Base-by-base conservation (phyloP, 441 rosid species). In the Gossypium lobatum region DNA sequence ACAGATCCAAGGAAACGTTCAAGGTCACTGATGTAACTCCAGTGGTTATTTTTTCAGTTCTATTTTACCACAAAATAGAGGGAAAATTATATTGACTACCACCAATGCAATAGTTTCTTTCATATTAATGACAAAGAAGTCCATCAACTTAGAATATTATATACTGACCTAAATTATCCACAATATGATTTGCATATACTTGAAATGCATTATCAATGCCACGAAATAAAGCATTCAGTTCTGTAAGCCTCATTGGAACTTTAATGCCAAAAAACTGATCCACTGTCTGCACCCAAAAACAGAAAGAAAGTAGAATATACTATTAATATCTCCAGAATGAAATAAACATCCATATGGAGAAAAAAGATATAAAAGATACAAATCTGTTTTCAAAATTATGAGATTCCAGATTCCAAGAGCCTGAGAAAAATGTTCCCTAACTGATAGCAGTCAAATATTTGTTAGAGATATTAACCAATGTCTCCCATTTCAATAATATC, bases 131-230 rank as follows among this genome's bases (percentile, higher is more conserved):
- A 63, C 17, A 63, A 39, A 8, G 55, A 21, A 45, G 48, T 59
- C 53, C 11, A 71, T 46, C 31, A 73, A 70, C 71, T 75, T 45
- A 75, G 58, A 72, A 68, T 63, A 17, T 28, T 64, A 28, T 73
- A 78, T 48, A 83, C 93, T 67, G 54, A 91, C 98, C 99, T 84
- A 93, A 76, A 82, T 92, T 91, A 72, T 89, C 94, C 80, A 73
- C 83, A 76, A 95, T 86, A 83, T 76, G 96, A 77, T 90, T 92
- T 75, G 93, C 84, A 80, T 87, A 95, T 34, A 89, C 89, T 91
- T 95, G 98, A 86, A 95, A 95, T 53, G 97, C 91, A 82, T 93
- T 92, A 86, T 95, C 98, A 48, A 93, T 71, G 54, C 99, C 98
- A 80, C 97, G 91, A 73, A 91, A 79, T 62, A 95, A 76, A 70